phyloP scores from a whole-genome alignment of 1,284 basidiomycete species.

The Tilletia indica region DNA sequence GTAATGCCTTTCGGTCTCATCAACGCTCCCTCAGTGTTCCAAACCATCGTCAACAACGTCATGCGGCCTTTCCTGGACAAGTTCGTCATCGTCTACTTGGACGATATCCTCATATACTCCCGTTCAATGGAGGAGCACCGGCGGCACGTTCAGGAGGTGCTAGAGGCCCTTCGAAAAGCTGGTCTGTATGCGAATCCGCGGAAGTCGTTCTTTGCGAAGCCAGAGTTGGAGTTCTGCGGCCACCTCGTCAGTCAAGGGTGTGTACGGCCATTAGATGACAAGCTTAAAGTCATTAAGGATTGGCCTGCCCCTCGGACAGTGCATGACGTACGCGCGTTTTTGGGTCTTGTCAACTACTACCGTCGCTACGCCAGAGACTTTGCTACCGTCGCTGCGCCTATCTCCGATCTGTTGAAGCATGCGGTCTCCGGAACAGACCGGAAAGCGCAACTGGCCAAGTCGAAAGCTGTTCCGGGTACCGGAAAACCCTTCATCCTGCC shows the following conservation, averaged over 20 bases:
- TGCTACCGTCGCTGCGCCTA: neutral
- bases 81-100: slow-evolving; percentile 21
- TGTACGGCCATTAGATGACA: slow-evolving; percentile 32
- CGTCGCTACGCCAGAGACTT: neutral
- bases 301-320: slow-evolving; percentile 58
- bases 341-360: slow-evolving; percentile 18
- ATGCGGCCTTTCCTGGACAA: neutral
- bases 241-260: neutral
- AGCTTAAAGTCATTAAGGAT: slow-evolving; percentile 56
- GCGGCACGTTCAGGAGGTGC: slow-evolving; percentile 16
- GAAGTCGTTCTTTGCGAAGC: slow-evolving; percentile 17
- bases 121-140: slow-evolving; percentile 1
- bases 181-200: slow-evolving; percentile 14
- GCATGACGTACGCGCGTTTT: slow-evolving; percentile 21
- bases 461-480: neutral
- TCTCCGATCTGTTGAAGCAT: slow-evolving; percentile 13
- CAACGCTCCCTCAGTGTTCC: slow-evolving; percentile 6
- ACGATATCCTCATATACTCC: neutral
- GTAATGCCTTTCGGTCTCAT: slow-evolving; percentile 12
- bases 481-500: neutral
- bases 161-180: neutral
- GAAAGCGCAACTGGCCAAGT: too few relatives aligned
- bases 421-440: neutral
- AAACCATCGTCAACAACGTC: slow-evolving; percentile 9
- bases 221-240: slow-evolving; percentile 18